These are phyloP conservation scores for Penicillium malachiteum DNA, from an alignment of 495 filamentous ascomycete species.

Conservation along the genomic window DNA sequence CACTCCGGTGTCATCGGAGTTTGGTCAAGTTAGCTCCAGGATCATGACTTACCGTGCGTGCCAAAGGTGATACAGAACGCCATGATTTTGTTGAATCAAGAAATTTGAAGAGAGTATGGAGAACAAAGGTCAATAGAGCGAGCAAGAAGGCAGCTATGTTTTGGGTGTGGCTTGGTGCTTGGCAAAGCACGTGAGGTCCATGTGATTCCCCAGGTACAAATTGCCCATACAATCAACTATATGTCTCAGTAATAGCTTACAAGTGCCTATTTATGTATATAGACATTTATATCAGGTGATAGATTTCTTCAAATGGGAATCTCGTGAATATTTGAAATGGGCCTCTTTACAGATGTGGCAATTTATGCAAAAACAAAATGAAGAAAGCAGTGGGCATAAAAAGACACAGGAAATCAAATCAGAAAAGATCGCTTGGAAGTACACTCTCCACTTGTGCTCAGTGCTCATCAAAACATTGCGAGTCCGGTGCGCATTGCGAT, in stretches of 20 bases:
- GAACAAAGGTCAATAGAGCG: not conserved
- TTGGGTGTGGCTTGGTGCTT: constrained; percentile 32
- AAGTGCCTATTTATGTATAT: no score
- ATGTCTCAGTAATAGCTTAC: not conserved
- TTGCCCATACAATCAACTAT: not conserved
- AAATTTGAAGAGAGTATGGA: constrained; percentile 2
- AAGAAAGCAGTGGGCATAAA: constrained; percentile 7
- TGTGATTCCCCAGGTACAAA: constrained; percentile 14
- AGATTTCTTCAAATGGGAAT: not conserved
- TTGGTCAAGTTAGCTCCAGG: not conserved
- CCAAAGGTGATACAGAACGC: constrained; percentile 58
- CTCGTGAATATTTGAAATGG: constrained; percentile 2
- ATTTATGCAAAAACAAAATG: constrained; percentile 6
- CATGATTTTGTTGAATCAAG: constrained; percentile 29
- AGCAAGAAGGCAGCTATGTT: constrained; percentile 22
- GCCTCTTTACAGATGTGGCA: constrained; percentile 17
- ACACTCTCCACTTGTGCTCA: not conserved
- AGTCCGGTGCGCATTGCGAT: constrained; percentile 9
- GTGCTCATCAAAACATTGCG: not conserved
- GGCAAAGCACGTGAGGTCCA: constrained; percentile 24
- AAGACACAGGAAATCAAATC: not conserved
- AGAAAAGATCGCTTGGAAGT: constrained; percentile 14
- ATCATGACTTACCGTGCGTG: constrained; percentile 43
- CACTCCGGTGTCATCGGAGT: constrained; percentile 1
- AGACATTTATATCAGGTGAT: no score